Evolutionary conservation across 164 flowering plant genomes (phyloP).

Genomic region (Dillenia suffruticosa): DNA sequence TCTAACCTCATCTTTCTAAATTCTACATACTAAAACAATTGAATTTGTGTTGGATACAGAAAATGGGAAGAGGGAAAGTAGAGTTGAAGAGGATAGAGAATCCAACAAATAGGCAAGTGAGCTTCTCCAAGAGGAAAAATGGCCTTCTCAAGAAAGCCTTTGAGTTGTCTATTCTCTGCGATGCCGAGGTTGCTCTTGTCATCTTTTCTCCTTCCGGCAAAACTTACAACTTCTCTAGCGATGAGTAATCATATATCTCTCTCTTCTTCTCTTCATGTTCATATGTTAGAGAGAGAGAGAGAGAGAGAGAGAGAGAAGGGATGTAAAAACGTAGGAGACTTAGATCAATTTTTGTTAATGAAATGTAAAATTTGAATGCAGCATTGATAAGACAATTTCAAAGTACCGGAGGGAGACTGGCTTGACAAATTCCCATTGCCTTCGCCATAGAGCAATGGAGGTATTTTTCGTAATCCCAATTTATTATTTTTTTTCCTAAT

Average conservation of each 20-base stretch:
- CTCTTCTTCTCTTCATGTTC: background rate
- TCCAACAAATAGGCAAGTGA: constrained; percentile 48
- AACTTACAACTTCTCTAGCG: constrained; percentile 37
- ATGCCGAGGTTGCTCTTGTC: constrained; percentile 50
- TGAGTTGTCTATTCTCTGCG: constrained; percentile 52
- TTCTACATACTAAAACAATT: too few species aligned
- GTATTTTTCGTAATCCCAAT: constrained; percentile 11
- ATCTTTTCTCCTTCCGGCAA: constrained; percentile 49
- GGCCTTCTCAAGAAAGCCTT: constrained; percentile 60
- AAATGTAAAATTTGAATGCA: constrained; percentile 7
- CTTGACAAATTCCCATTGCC: constrained; percentile 16
- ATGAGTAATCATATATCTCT: constrained; percentile 23
- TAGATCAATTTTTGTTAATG: background rate
- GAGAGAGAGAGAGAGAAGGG: too few species aligned
- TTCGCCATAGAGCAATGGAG: constrained; percentile 27
- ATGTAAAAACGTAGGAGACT: background rate
- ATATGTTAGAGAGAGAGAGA: too few species aligned
- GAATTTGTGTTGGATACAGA: too few species aligned
- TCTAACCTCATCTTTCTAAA: too few species aligned
- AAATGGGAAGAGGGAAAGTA: constrained; percentile 62
- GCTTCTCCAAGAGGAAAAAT: constrained; percentile 52
- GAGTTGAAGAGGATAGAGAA: constrained; percentile 61
- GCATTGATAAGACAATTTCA: constrained; percentile 39
- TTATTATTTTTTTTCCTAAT: background rate
- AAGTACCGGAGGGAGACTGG: constrained; percentile 38